These are phyloP conservation scores for Mycena galopus DNA, from an alignment of 768 basidiomycete genomes.

Conservation along the genomic window DNA sequence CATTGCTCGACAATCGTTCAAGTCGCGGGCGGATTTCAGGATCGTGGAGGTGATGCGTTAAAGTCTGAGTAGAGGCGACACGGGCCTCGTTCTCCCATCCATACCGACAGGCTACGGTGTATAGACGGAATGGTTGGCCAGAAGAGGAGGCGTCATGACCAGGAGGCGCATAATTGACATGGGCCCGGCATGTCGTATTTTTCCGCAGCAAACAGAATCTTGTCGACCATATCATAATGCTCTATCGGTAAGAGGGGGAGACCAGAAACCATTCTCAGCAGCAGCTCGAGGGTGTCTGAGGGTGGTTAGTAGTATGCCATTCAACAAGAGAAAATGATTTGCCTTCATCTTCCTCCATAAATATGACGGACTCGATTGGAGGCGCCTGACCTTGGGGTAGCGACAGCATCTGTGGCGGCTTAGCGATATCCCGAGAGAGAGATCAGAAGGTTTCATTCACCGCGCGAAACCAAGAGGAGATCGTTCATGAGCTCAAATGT, in stretches of 20 bases:
- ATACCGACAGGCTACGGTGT: constrained; percentile 67
- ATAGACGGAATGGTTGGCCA: constrained; percentile 66
- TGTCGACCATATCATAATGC: constrained; percentile 66
- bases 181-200: constrained; percentile 82
- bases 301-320: neutral
- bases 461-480: constrained; percentile 71
- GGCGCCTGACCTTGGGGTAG: constrained; percentile 57
- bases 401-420: constrained; percentile 59
- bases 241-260: constrained; percentile 54
- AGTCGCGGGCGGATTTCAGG: constrained; percentile 60
- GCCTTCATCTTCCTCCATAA: constrained; percentile 66
- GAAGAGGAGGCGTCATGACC: constrained; percentile 64
- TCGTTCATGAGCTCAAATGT: no score
- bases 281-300: constrained; percentile 61
- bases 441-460: no score
- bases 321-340: neutral
- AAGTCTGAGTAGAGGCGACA: constrained; percentile 66
- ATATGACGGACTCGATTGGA: constrained; percentile 52
- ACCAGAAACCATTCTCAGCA: constrained; percentile 74
- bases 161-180: constrained; percentile 70
- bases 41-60: constrained; percentile 65
- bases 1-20: constrained; percentile 59
- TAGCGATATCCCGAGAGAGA: no score
- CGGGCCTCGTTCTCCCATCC: constrained; percentile 71
- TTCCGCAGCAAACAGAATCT: constrained; percentile 72